phyloP scores from a whole-genome alignment of 176 grass and related monocot species.

The Eremochloa ophiuroides region DNA sequence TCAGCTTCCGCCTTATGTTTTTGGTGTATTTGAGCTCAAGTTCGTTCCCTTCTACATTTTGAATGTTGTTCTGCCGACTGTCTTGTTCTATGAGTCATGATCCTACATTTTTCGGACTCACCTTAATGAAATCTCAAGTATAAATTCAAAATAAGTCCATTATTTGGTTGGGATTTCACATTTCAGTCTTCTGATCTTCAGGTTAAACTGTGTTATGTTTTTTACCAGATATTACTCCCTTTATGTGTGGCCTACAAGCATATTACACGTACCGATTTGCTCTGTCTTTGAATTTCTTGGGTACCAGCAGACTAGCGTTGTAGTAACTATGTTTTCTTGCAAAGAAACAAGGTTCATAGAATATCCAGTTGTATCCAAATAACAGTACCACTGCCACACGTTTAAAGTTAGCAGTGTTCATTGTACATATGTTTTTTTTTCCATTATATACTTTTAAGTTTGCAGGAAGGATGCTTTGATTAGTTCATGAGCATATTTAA shows the following conservation, averaged over 20 bases:
- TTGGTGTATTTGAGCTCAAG: background rate
- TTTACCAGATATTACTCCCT: background rate
- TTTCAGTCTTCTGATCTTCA: background rate
- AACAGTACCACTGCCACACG: background rate
- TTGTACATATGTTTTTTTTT: constrained; percentile 15
- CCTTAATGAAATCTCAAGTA: background rate
- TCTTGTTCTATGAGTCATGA: background rate
- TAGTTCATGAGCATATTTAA: constrained; percentile 67
- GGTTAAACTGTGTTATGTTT: no score
- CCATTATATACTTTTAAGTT: constrained; percentile 48
- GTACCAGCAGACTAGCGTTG: background rate
- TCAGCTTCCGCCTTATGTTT: background rate
- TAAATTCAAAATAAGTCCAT: background rate
- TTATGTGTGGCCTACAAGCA: background rate
- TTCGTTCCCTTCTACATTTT: background rate
- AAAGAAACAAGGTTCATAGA: background rate
- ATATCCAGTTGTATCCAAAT: background rate
- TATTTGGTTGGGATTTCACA: background rate
- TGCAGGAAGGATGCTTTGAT: constrained; percentile 74
- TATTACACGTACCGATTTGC: background rate
- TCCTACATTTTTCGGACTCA: background rate
- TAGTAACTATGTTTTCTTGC: background rate
- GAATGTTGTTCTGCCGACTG: background rate
- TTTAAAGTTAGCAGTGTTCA: constrained; percentile 22
- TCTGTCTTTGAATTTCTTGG: background rate